These are phyloP conservation scores for Salix exigua DNA, from an alignment of 345 rosid species.

Conservation along the genomic window DNA sequence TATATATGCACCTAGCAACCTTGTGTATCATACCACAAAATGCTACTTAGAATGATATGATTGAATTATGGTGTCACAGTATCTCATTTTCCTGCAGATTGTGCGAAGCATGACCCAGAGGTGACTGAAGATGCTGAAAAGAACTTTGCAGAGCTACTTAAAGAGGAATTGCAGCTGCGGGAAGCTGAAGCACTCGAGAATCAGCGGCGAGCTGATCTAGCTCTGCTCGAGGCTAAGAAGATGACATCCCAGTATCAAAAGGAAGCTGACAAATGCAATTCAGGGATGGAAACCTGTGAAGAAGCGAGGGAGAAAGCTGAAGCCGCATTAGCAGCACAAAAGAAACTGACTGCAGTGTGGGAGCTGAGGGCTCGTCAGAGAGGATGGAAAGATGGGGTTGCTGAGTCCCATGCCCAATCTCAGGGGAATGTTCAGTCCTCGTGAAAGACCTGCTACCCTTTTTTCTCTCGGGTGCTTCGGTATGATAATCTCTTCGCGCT, in stretches of 20 bases:
- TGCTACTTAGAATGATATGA: not conserved
- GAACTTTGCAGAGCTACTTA: constrained; percentile 69
- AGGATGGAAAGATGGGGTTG: constrained; percentile 76
- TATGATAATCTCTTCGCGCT: not conserved
- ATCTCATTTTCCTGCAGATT: constrained; percentile 43
- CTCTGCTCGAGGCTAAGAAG: constrained; percentile 94
- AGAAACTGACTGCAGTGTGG: constrained; percentile 71
- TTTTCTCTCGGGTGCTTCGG: not conserved
- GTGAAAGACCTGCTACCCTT: constrained; percentile 11
- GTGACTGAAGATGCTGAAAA: constrained; percentile 77
- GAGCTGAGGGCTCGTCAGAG: constrained; percentile 76
- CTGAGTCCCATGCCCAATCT: constrained; percentile 41
- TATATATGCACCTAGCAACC: too few species aligned
- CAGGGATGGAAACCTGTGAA: constrained; percentile 98
- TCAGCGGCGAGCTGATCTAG: constrained; percentile 67
- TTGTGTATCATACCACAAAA: not conserved
- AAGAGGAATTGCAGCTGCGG: constrained; percentile 76
- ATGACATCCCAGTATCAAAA: constrained; percentile 83
- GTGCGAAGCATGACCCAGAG: constrained; percentile 80
- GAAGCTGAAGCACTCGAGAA: constrained; percentile 77
- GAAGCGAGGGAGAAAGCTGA: constrained; percentile 90
- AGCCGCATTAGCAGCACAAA: constrained; percentile 60
- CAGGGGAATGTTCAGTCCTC: constrained; percentile 49
- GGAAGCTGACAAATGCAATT: constrained; percentile 96
- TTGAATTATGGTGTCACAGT: not conserved